Base-by-base conservation (phyloP, 805 yeast species). In the Ogataea parapolymorpha region DNA sequence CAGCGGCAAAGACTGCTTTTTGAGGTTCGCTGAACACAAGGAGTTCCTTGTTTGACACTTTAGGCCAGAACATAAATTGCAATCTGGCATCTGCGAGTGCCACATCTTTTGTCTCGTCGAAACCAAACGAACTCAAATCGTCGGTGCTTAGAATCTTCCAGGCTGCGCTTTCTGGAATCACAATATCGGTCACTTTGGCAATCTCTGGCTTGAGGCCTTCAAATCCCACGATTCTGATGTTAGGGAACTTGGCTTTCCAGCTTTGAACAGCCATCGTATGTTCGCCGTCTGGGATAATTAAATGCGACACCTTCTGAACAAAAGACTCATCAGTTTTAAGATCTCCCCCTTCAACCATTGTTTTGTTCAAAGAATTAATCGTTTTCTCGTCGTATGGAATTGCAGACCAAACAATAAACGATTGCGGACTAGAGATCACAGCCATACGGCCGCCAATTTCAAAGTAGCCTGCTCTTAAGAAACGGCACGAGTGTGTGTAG, bases 201-300 rank as follows among this genome's bases (percentile, higher is more conserved):
- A 70, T 61, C 13, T 68, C 68, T 27, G 61, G 61, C 10, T 52
- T 49, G 30, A 62, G 52, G 1, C 68, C 68, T 27, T 70, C 77
- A 62, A 75, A 70, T 5, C 81, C 85, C 45, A 82, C 68, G 20
- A 82, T 58, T 51, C 74, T 71, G 35, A 77, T 59, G 2, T 65
- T 53, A 3, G 86, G 85, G 55, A 64, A 71, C 39, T 62, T 58
- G 14, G 67, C 63, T 54, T 75, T 72, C 61, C 80, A 74, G 11
- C 74, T 71, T 18, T 59, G 54, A 10, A 80, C 75, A 3, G 82
- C 85, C 76, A 82, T 62, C 1, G 84, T 78, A 54, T 82, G 89
- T 48, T 79, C 84, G 24, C 48, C 53, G 53, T 82, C 85, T 2
- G 88, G 87, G 34, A 82, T 68, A 30, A 83, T 67, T 26, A 79